Conservation (phyloP, 2,329 filamentous ascomycete species). For the Colletotrichum coccodes region DNA sequence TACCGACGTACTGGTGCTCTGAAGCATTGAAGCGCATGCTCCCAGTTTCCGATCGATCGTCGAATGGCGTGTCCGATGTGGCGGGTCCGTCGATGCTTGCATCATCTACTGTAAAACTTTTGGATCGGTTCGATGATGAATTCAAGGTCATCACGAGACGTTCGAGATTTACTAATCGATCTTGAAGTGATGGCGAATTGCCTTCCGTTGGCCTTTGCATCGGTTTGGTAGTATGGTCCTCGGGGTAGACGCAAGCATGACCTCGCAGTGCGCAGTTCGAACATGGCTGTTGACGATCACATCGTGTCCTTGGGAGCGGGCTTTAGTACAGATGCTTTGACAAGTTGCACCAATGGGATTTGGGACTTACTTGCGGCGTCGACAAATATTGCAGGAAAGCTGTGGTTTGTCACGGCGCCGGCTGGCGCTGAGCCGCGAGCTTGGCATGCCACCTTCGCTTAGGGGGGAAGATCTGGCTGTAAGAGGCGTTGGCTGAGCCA, state of each 20-base stretch:
- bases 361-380: constrained; percentile 44
- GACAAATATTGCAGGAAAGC: constrained; percentile 47
- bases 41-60: constrained; percentile 40
- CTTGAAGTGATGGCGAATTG: background rate
- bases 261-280: constrained; percentile 35
- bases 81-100: background rate
- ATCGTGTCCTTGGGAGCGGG: constrained; percentile 34
- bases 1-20: constrained; percentile 45
- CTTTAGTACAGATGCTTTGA: no score
- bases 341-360: background rate
- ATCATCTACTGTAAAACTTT: background rate
- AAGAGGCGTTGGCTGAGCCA: no score
- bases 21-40: constrained; percentile 40
- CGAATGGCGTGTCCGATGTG: background rate
- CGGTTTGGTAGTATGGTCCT: constrained; percentile 26
- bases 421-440: constrained; percentile 18
- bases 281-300: constrained; percentile 39
- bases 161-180: constrained; percentile 44
- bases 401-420: constrained; percentile 46
- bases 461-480: background rate
- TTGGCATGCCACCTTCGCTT: background rate
- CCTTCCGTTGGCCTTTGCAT: rapidly evolving
- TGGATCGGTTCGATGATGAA: background rate
- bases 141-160: constrained; percentile 39
- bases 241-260: constrained; percentile 30